Evolutionary conservation across 345 rosid species (phyloP), one percentile per base, ranked within the genome.

Genomic region (Eucalyptus melliodora): DNA sequence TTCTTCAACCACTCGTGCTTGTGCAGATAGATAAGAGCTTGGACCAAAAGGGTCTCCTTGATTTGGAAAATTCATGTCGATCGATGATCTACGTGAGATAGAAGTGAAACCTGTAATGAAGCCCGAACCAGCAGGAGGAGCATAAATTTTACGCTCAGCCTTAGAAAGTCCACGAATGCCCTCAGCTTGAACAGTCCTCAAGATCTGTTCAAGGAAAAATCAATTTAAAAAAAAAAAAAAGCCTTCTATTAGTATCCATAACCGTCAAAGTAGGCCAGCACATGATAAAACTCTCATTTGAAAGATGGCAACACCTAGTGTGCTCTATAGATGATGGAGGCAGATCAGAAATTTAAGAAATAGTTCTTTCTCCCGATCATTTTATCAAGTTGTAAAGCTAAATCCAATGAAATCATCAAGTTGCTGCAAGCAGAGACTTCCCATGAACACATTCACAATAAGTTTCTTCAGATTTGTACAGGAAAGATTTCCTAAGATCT

Each of bases 41-140:
- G 99, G 97, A 80, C 99, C 99, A 91, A 96, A 96, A 14, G 98
- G 97, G 90, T 91, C 94, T 27, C 91, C 90, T 80, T 92, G 97
- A 88, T 93, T 94, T 6, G 91, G 92, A 88, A 93, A 92, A 88
- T 94, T 94, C 89, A 93, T 53, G 86, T 96, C 96, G 72, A 91
- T 90, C 27, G 91, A 90, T 30, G 97, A 93, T 90, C 93, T 92
- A 87, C 94, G 97, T 8, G 97, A 96, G 89, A 94, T 93, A 89
- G 97, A 93, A 87, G 94, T 93, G 90, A 95, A 95, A 90, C 99
- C 99, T 89, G 98, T 95, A 91, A 96, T 94, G 91, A 96, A 96
- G 59, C 99, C 99, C 0, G 97, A 96, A 92, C 99, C 99, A 67
- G 96, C 98, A 85, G 98, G 98, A 89, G 99, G 99, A 90, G 95